phyloP scores from a whole-genome alignment of 306 rosid species.

The Inga oerstediana region DNA sequence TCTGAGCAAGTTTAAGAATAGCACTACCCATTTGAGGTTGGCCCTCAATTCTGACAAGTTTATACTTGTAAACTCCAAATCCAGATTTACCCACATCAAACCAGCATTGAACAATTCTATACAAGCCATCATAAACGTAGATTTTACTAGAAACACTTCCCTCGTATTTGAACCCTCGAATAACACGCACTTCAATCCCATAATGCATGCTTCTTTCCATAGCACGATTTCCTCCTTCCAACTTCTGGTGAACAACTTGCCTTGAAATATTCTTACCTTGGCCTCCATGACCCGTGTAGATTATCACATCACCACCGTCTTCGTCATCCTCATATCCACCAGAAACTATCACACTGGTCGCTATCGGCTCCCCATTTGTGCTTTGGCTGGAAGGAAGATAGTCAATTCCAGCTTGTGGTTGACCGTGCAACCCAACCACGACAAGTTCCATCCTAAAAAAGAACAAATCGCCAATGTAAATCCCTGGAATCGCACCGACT shows the following conservation, averaged over 20 bases:
- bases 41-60: constrained; percentile 75
- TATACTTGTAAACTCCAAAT: constrained; percentile 88
- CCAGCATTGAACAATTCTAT: constrained; percentile 78
- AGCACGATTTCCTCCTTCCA: constrained; percentile 91
- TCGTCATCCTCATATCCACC: constrained; percentile 94
- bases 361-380: constrained; percentile 89
- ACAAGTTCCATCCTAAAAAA: constrained; percentile 81
- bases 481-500: constrained; percentile 89
- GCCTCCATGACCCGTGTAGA: constrained; percentile 94
- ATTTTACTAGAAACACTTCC: constrained; percentile 62
- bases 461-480: constrained; percentile 83
- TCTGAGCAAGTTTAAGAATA: constrained; percentile 57
- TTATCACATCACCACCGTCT: constrained; percentile 81
- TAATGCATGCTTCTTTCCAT: constrained; percentile 94
- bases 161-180: constrained; percentile 65
- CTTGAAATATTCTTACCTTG: constrained; percentile 65
- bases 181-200: constrained; percentile 93
- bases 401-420: constrained; percentile 92
- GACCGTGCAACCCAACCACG: constrained; percentile 92
- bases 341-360: constrained; percentile 89
- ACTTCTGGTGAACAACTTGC: constrained; percentile 81
- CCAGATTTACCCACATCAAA: constrained; percentile 96
- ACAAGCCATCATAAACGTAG: constrained; percentile 92
- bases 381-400: constrained; percentile 81
- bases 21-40: constrained; percentile 89